A percentile compares a stretch with the other conserved stretches of the same genome.
Conservation (phyloP, 176 grass and related monocot genomes). For the Sorghum bicolor region Sorghum_bicolor_NCBIv3 NC_012870.2:61049501-61050000, state of each 20-base stretch:
- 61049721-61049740: not conserved
- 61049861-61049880: not conserved
- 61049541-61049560: not conserved
- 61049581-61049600: not conserved
- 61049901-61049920: not conserved
- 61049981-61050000: not conserved
- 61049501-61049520: too few relatives aligned
- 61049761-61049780: slow-evolving; percentile 2
- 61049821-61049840: slow-evolving; percentile 2
- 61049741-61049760: not conserved
- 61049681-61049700: not conserved
- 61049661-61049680: not conserved
- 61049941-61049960: not conserved
- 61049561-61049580: not conserved
- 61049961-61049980: not conserved
- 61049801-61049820: not conserved
- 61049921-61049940: not conserved
- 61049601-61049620: not conserved
- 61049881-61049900: slow-evolving; percentile 3
- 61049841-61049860: slow-evolving; percentile 1
- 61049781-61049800: not conserved
- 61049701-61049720: not conserved
- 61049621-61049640: slow-evolving; percentile 2
- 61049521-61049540: not conserved
- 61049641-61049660: not conserved